Evolutionary conservation across 225 moss, liverwort and hornwort genomes (phyloP), one percentile per base, ranked within the genome.

Genomic region (Pleurozium schreberi): DNA sequence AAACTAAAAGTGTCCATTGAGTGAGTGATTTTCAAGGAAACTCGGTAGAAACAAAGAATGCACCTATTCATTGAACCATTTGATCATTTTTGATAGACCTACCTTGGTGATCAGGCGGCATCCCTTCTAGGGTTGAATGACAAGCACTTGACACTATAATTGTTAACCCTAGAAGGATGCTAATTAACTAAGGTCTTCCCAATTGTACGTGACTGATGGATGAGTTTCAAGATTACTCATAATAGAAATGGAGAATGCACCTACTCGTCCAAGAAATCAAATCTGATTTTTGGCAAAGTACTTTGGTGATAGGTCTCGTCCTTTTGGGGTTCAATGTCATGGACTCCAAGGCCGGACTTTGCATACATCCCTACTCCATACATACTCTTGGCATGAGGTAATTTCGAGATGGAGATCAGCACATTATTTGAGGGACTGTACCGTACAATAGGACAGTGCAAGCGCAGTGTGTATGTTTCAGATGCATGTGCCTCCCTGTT

Each of bases 141-240:
- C 11, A 73, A 73, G 18, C 10, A 30, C 30, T 49, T 11, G 17
- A 71, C 42, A 70, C 4, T 25, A 10, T 9, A 5, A 8, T 27
- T 71, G n/a, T 49, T 11, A 71, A 43, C 17, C 3, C 3, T 71
- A 2, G 25, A 68, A 68, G 7, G 13, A n/a, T n/a, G n/a, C n/a
- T n/a, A n/a, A n/a, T 7, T 68, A 12, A 12, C 13, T 13, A 27
- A 71, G 5, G 8, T 3, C 71, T 26, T 15, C 38, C 20, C 7
- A 75, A 75, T n/a, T n/a, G n/a, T n/a, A 33, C 1, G 1, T 33
- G 75, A 0, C 0, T 16, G 0, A 18, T 74, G 12, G 19, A 76
- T 22, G 75, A 50, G 2, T 76, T 50, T 52, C 14, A 33, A 34
- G 52, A 22, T 52, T 76, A 34, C 3, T 22, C n/a, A n/a, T n/a